Evolutionary conservation across 164 flowering plant genomes (phyloP).

Genomic region (Umbilicus rupestris): DNA sequence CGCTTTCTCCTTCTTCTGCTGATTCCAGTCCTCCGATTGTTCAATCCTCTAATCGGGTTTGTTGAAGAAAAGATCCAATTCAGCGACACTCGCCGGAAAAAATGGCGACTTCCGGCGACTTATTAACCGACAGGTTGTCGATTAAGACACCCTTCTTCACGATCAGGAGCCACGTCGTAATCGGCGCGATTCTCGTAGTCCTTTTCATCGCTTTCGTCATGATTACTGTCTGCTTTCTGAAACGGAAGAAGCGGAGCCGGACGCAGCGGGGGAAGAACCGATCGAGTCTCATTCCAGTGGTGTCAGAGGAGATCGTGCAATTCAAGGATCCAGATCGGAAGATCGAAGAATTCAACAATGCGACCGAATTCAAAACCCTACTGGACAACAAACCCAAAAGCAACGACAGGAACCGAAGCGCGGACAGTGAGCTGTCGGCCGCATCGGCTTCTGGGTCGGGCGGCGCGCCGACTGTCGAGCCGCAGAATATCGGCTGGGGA

Average conservation of each 20-base stretch:
- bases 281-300: constrained; percentile 39
- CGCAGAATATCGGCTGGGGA: constrained; percentile 66
- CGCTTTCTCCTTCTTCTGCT: not conserved
- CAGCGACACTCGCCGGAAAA: constrained; percentile 14
- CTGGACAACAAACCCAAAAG: not conserved
- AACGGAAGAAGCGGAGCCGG: constrained; percentile 27
- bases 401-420: constrained; percentile 16
- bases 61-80: not conserved
- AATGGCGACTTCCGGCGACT: constrained; percentile 27
- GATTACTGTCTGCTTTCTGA: constrained; percentile 24
- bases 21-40: not conserved
- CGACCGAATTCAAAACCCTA: constrained; percentile 14
- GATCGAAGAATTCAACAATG: constrained; percentile 13
- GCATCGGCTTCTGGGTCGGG: constrained; percentile 4
- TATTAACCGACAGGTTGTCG: constrained; percentile 15
- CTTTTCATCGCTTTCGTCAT: constrained; percentile 16
- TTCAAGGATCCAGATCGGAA: constrained; percentile 19
- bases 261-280: constrained; percentile 32
- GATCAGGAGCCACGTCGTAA: constrained; percentile 37
- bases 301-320: constrained; percentile 37
- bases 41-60: not conserved
- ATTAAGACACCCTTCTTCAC: constrained; percentile 30
- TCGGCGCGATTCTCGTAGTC: constrained; percentile 17
- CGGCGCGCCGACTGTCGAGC: not conserved
- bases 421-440: constrained; percentile 1